Evolutionary conservation across 768 basidiomycete species (phyloP).

Genomic region (Boletus huronensis): DNA sequence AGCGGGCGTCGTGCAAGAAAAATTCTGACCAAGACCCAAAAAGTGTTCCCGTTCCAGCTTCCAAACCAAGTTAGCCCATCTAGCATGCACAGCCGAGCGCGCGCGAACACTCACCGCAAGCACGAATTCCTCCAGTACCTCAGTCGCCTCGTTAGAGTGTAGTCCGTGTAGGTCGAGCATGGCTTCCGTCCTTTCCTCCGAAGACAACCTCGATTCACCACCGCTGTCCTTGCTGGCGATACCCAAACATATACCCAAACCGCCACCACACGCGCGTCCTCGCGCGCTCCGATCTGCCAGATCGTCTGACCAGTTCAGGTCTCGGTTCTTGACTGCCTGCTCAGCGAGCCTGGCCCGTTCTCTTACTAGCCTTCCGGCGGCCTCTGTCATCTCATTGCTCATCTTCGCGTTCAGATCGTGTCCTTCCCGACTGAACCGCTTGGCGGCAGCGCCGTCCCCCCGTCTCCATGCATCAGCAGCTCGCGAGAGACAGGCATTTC

Average conservation of each 20-base stretch:
- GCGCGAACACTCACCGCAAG: conserved; percentile 60
- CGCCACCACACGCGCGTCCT: conserved; percentile 75
- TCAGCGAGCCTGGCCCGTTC: conserved; percentile 77
- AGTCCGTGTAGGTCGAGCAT: conserved; percentile 90
- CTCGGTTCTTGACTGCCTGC: conserved; percentile 68
- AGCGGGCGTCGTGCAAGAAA: not conserved
- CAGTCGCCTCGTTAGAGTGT: conserved; percentile 90
- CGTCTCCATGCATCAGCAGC: conserved; percentile 96
- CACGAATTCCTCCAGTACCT: conserved; percentile 86
- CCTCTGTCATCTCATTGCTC: conserved; percentile 78
- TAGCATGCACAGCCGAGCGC: not conserved
- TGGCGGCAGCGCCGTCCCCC: conserved; percentile 94
- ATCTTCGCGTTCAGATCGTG: conserved; percentile 92
- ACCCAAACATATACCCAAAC: conserved; percentile 86
- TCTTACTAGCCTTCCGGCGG: conserved; percentile 79
- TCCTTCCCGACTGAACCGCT: conserved; percentile 90
- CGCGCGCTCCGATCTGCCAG: conserved; percentile 69
- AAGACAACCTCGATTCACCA: conserved; percentile 53
- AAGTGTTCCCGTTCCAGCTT: conserved; percentile 87
- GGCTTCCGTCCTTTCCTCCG: conserved; percentile 88
- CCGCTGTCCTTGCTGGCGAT: conserved; percentile 59
- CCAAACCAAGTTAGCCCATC: conserved; percentile 13
- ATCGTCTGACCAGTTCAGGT: conserved; percentile 80
- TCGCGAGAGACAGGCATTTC: conserved; percentile 90
- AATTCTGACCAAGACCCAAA: conserved; percentile 70